Base-by-base conservation (phyloP, 2,329 filamentous ascomycete species). In the Corinectria fuckeliana region DNA sequence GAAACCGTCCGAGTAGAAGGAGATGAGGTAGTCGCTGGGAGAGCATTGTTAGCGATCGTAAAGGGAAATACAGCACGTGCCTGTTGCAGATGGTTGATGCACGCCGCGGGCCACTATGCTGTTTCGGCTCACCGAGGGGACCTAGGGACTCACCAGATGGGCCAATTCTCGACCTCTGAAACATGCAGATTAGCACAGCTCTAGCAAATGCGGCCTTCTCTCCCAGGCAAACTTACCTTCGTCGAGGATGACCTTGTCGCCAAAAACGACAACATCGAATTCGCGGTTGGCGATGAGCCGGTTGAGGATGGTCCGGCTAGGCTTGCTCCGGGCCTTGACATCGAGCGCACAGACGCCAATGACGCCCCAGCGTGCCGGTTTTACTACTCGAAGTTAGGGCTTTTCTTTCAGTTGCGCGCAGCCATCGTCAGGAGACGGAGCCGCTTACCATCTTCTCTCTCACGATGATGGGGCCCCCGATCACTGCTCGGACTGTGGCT, bases 1-100 rank as follows among this genome's bases (percentile, higher is more conserved):
- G 68, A 99, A 99, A 1, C 95, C 95, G 75, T 97, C 94, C 0
- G 94, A 98, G 77, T 98, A 99, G 79, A 99, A 99, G 3, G 93
- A 97, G 71, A 99, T 97, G 56, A 99, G 80, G 71, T 96, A 99
- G 78, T 99, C 95, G 76, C 84, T 86, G 62, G n/a, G 14, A 16
- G n/a, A n/a, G n/a, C n/a, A 20, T 16, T 60, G 60, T 68, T 47
- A 69, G 71, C 70, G 52, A 50, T 64, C 59, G 26, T 48, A 58
- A 57, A 32, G 39, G 60, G 64, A 56, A 71, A 68, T 56, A 58
- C 39, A 50, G 63, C 68, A 70, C 65, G 67, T 68, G 64, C 67
- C 67, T 61, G 56, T 56, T 65, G 69, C 63, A 69, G 64, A 56
- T 63, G 53, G 44, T 56, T 20, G 54, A 64, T 63, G 60, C 58